These are phyloP conservation scores for Aspergillus sp. DNA, from an alignment of 2,329 filamentous ascomycete species.

Conservation along the genomic window DNA sequence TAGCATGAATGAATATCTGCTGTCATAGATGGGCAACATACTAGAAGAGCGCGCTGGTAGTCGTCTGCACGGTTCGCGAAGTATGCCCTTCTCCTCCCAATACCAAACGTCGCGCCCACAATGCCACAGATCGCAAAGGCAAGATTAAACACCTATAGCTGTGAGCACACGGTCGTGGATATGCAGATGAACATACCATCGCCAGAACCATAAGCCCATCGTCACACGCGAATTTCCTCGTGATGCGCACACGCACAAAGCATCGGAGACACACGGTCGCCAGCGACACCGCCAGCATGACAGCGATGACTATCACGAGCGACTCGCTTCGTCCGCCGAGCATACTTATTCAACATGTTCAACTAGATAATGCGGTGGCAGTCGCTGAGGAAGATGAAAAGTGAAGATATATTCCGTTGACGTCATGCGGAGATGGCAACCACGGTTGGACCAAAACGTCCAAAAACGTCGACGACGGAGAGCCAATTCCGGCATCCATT, in stretches of 20 bases:
- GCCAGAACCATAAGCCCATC: constrained; percentile 34
- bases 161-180: neutral
- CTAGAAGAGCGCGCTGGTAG: constrained; percentile 29
- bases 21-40: constrained; percentile 16
- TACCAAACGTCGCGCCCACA: constrained; percentile 30
- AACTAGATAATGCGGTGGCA: neutral
- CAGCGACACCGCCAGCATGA: constrained; percentile 28
- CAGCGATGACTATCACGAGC: constrained; percentile 16
- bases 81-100: constrained; percentile 27
- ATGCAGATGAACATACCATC: constrained; percentile 22
- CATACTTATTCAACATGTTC: neutral
- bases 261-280: constrained; percentile 31
- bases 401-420: neutral
- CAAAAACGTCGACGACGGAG: too few relatives aligned
- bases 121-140: constrained; percentile 35
- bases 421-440: neutral
- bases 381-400: neutral
- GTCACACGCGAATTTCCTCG: constrained; percentile 36
- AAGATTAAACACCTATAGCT: constrained; percentile 29
- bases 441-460: neutral
- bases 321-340: neutral
- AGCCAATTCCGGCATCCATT: too few relatives aligned
- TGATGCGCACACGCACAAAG: constrained; percentile 32
- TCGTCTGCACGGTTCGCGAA: constrained; percentile 26
- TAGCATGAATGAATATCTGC: too few relatives aligned